These are phyloP conservation scores for Eimeria tenella DNA, from an alignment of 169 alveolate species.

Conservation along the genomic window DNA sequence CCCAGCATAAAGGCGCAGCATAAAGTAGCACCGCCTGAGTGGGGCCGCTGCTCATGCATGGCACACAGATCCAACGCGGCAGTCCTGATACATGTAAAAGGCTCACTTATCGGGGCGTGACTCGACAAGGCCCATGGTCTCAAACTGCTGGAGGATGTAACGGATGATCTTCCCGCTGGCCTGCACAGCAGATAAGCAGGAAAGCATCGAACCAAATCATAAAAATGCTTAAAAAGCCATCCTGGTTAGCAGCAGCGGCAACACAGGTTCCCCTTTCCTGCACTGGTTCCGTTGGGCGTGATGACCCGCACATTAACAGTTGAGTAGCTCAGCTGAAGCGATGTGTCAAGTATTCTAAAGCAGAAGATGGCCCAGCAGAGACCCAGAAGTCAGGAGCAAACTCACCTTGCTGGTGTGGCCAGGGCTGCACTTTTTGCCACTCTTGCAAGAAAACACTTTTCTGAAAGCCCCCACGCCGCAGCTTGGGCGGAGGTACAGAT, in stretches of 20 bases:
- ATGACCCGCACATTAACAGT: no score
- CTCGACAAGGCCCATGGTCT: constrained; percentile 95
- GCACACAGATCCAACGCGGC: background rate
- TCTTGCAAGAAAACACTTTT: constrained; percentile 95
- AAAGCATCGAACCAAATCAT: background rate
- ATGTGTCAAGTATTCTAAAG: no score
- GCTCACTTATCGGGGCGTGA: constrained; percentile 88
- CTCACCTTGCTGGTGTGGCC: constrained; percentile 89
- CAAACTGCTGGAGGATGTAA: constrained; percentile 95
- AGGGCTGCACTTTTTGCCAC: constrained; percentile 94
- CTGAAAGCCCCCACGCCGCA: constrained; percentile 95
- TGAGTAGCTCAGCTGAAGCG: no score
- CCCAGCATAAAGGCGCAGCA: background rate
- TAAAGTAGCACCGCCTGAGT: background rate
- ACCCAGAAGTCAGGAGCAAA: background rate
- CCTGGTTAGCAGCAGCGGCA: no score
- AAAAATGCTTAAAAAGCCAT: no score
- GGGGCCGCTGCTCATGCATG: background rate
- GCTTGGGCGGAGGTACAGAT: constrained; percentile 95
- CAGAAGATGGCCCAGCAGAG: no score
- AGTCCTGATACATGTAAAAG: background rate
- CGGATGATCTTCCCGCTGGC: constrained; percentile 97
- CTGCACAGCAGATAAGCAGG: constrained; percentile 24
- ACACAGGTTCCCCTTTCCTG: no score
- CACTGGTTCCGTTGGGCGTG: no score